These are phyloP conservation scores for Carex pumila DNA, from an alignment of 176 grass and related monocot genomes.

Conservation along the genomic window DNA sequence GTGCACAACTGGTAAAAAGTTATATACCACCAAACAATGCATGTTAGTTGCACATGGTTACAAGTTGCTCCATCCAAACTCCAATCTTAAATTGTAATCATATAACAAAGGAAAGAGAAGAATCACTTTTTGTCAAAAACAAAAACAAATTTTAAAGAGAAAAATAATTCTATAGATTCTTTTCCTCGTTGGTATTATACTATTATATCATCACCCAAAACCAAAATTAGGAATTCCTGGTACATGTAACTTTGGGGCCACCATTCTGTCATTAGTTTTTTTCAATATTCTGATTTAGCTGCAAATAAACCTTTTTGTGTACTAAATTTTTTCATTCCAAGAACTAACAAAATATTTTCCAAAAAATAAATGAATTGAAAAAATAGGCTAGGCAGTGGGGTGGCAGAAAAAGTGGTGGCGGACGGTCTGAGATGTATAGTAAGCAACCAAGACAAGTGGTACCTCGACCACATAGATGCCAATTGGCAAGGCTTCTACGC, in stretches of 20 bases:
- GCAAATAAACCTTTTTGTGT: not conserved
- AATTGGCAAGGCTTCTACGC: conserved; percentile 75
- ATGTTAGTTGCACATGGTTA: conserved; percentile 11
- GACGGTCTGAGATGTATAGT: conserved; percentile 82
- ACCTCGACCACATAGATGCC: conserved; percentile 77
- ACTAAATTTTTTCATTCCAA: not conserved
- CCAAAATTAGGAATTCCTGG: not conserved
- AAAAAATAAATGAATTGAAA: not conserved
- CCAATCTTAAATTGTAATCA: not conserved
- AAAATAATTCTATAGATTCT: not conserved
- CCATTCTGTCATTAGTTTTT: not conserved
- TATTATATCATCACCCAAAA: not conserved
- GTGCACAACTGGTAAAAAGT: conserved; percentile 91
- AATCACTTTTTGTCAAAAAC: not conserved
- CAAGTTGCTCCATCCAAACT: not conserved
- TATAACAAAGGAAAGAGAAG: not conserved
- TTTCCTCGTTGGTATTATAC: not conserved
- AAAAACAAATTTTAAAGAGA: not conserved
- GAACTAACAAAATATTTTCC: conserved; percentile 23
- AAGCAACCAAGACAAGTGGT: conserved; percentile 97
- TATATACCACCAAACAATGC: not conserved
- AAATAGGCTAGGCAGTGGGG: conserved; percentile 64
- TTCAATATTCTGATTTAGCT: not conserved
- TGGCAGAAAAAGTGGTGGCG: conserved; percentile 57
- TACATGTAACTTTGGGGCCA: not conserved